Conservation (phyloP, 2,329 filamentous ascomycete genomes). For the Bipolaris sorokiniana region DNA sequence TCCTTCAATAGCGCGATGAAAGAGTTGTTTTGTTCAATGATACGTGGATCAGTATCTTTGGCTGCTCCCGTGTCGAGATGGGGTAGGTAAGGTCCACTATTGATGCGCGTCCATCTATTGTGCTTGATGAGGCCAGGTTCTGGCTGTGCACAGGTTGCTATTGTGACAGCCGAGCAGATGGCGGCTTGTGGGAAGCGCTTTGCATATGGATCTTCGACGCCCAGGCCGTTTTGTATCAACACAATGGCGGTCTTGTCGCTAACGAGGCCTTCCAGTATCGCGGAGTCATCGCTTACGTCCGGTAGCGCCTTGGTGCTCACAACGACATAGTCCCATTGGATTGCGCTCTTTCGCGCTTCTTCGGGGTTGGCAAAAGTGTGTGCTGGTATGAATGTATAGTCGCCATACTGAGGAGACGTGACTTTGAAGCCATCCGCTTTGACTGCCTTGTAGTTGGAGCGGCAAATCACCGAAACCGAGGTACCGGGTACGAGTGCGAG, state of each 20-base stretch:
- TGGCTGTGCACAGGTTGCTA: conserved; percentile 71
- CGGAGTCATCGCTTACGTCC: conserved; percentile 67
- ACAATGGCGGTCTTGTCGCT: conserved; percentile 62
- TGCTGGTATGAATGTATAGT: conserved; percentile 68
- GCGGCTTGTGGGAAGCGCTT: conserved; percentile 65
- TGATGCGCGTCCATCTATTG: conserved; percentile 76
- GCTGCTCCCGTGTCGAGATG: conserved; percentile 48
- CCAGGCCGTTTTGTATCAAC: conserved; percentile 73
- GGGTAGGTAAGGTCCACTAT: conserved; percentile 69
- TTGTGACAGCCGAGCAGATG: conserved; percentile 72
- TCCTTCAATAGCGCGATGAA: conserved; percentile 63
- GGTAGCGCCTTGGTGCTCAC: conserved; percentile 75
- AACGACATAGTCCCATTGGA: conserved; percentile 69
- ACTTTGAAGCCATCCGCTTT: conserved; percentile 66
- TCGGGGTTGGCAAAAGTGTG: conserved; percentile 67
- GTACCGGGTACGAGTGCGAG: conserved; percentile 65
- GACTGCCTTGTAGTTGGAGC: conserved; percentile 74
- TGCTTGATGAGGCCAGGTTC: conserved; percentile 68
- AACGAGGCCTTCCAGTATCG: conserved; percentile 66
- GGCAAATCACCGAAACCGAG: conserved; percentile 71
- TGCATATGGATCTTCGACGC: conserved; percentile 71
- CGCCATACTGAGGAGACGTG: conserved; percentile 69
- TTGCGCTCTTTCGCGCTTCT: conserved; percentile 57
- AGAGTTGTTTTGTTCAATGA: conserved; percentile 53
- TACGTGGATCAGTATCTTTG: conserved; percentile 37